A percentile compares a stretch with the other conserved stretches of the same genome.
phyloP scores from a whole-genome alignment of 2,329 filamentous ascomycete genomes.

The Aspergillus japonicus region DNA sequence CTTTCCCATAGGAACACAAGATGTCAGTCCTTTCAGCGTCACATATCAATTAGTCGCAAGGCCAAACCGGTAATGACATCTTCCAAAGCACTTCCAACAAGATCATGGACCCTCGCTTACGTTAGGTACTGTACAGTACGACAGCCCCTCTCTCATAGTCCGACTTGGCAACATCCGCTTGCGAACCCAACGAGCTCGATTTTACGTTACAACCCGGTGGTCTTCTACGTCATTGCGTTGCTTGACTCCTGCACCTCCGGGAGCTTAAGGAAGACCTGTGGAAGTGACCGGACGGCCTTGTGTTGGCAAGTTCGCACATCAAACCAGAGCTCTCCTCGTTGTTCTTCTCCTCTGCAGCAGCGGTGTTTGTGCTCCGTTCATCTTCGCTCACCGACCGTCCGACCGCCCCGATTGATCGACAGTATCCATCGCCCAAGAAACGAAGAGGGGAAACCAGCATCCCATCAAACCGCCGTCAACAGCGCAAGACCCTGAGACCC shows the following conservation, averaged over 20 bases:
- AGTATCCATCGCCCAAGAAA: background rate
- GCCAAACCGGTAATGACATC: too few relatives aligned
- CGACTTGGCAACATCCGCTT: conserved; percentile 14
- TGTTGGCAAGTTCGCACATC: background rate
- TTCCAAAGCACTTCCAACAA: background rate
- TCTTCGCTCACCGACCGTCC: conserved; percentile 11
- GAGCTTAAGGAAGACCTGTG: background rate
- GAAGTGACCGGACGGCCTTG: background rate
- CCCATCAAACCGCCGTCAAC: background rate
- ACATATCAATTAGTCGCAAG: too few relatives aligned
- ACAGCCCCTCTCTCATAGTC: conserved; percentile 1
- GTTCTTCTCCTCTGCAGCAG: conserved; percentile 5
- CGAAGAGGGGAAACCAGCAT: background rate
- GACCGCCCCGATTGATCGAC: conserved; percentile 9
- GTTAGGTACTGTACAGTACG: background rate
- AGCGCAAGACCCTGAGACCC: conserved; percentile 6
- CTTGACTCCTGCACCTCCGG: conserved; percentile 7
- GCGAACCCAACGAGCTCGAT: background rate
- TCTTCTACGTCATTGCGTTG: conserved; percentile 16
- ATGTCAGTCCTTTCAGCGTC: too few relatives aligned
- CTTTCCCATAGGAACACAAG: background rate
- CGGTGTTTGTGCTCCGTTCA: conserved; percentile 10
- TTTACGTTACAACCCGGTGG: conserved; percentile 9
- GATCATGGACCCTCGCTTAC: background rate
- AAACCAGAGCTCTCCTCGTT: background rate